These are phyloP conservation scores for Rubroshorea leprosula DNA, from an alignment of 345 rosid genomes.

Conservation along the genomic window DNA sequence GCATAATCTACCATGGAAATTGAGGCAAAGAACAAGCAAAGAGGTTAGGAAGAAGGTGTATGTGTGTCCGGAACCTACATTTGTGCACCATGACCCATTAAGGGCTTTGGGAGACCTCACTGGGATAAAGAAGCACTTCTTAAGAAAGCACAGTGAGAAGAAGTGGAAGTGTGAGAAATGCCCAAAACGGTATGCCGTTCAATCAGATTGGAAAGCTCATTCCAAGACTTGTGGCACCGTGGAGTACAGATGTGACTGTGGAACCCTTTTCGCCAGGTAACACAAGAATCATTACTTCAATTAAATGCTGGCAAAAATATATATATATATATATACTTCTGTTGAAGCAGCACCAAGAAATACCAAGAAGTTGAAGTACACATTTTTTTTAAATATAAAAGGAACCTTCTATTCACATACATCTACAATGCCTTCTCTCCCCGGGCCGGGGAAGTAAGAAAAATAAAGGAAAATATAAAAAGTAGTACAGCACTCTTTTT, in stretches of 20 bases:
- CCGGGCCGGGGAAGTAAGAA: conserved; percentile 17
- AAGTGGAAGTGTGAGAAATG: conserved; percentile 66
- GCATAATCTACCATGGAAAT: conserved; percentile 64
- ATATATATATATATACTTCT: too few species aligned
- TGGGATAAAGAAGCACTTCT: conserved; percentile 64
- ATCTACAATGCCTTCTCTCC: conserved; percentile 23
- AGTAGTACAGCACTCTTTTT: conserved; percentile 9
- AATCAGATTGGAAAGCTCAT: conserved; percentile 68
- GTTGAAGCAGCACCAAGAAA: too few species aligned
- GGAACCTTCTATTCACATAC: conserved; percentile 17
- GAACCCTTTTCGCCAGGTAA: conserved; percentile 56
- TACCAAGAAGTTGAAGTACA: too few species aligned
- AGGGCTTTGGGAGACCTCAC: conserved; percentile 69
- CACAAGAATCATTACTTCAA: too few species aligned
- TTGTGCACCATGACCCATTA: conserved; percentile 52
- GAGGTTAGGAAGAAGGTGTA: conserved; percentile 46
- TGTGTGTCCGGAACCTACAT: conserved; percentile 46
- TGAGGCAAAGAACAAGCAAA: conserved; percentile 46
- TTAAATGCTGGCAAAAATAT: too few species aligned
- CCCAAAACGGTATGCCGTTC: conserved; percentile 56
- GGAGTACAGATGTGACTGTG: conserved; percentile 59
- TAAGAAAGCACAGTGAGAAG: conserved; percentile 67
- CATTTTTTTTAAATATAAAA: too few species aligned
- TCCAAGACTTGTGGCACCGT: too few species aligned
- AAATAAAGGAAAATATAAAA: conserved; percentile 27